Percentiles rank a stretch among this genome's conserved stretches.
These are phyloP conservation scores for Annona cherimola DNA, from an alignment of 164 flowering plant genomes.

Conservation along the genomic window DNA sequence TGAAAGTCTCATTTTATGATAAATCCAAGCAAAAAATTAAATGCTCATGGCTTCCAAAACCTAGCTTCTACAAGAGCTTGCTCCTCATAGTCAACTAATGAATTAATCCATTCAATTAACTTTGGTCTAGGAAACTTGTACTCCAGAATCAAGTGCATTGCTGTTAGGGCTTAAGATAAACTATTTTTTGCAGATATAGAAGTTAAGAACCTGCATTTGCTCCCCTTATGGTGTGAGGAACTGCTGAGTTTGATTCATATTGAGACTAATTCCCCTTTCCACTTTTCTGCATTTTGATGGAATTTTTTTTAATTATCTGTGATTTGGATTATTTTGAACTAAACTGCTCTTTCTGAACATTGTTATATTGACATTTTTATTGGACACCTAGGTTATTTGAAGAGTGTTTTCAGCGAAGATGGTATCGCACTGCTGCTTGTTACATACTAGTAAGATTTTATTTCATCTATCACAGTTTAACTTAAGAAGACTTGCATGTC, in stretches of 20 bases:
- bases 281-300: not conserved
- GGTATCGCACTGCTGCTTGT: constrained; percentile 98
- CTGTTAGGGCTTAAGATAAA: not conserved
- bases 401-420: constrained; percentile 93
- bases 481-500: too few relatives aligned
- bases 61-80: too few relatives aligned
- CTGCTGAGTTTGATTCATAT: not conserved
- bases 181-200: not conserved
- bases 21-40: not conserved
- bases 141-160: not conserved
- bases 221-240: not conserved
- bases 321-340: not conserved
- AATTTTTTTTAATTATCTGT: not conserved
- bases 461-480: not conserved
- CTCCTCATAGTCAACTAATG: too few relatives aligned
- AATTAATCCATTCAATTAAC: too few relatives aligned
- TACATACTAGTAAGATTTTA: constrained; percentile 79
- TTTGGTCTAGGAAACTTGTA: too few relatives aligned
- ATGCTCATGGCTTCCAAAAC: too few relatives aligned
- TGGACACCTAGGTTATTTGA: constrained; percentile 69
- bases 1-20: not conserved
- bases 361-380: not conserved
- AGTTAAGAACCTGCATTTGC: not conserved
- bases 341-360: not conserved
- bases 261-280: not conserved